Base-by-base conservation (phyloP, 1,284 basidiomycete species). In the Trichosporon sp. region DNA sequence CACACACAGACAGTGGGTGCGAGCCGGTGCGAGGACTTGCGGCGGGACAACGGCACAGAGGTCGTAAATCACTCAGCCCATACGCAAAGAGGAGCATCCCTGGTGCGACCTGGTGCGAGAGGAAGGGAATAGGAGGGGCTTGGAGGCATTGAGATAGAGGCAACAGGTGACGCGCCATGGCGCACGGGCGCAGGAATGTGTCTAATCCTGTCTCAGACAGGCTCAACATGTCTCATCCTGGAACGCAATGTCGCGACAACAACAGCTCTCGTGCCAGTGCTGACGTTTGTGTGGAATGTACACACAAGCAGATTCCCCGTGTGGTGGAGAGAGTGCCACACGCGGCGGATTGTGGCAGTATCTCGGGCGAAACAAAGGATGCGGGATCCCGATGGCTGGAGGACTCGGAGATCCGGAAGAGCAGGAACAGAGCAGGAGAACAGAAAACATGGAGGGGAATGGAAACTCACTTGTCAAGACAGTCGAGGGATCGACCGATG, bases 391-490 rank as follows among this genome's bases (percentile, higher is more conserved):
- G 21, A 54, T 21, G n/a, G 51, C 21, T 54, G 51, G 51, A 19
- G 7, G 16, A 63, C 54, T 26, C 54, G 12, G 5, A 31, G 38
- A 40, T 40, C 37, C 37, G 37, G 37, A 38, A 56, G 8, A 26
- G 54, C 21, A 26, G 54, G 21, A 11, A 56, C 8, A n/a, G 5
- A 26, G 26, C 26, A 26, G 26, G 26, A 26, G 26, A 26, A 26
- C 26, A 26, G 26, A 26, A 26, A 26, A 11, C 4, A 56, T 21
- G 10, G 31, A 12, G 26, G 10, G 21, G 51, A 54, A 54, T 7
- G 19, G 21, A 61, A 2, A 35, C 59, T 63, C 16, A 63, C 59
- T n/a, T 63, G 59, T 63, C 59, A n/a, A 63, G 59, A 37, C 59
- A 63, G 31, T 35, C 59, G 59, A 63, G 59, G 5, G 31, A 63